These are phyloP conservation scores for Ustilago xerochloae DNA, from an alignment of 1,284 basidiomycete species.

Conservation along the genomic window DNA sequence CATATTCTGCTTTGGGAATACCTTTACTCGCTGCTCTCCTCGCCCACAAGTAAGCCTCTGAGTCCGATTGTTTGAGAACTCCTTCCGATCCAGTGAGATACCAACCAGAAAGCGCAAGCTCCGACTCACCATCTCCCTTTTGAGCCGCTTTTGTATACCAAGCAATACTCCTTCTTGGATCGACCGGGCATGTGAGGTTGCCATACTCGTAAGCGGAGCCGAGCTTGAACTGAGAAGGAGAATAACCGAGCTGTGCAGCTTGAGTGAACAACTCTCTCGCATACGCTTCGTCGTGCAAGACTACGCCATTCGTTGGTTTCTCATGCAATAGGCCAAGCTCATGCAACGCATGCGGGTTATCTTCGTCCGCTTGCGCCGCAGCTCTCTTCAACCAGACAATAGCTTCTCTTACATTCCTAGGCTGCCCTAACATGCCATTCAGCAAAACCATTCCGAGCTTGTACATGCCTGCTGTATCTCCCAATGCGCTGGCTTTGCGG, in stretches of 20 bases:
- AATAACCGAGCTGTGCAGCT: conserved; percentile 92
- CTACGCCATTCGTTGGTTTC: conserved; percentile 57
- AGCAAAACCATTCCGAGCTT: conserved; percentile 96
- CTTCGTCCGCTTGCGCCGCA: conserved; percentile 95
- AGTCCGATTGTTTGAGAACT: conserved; percentile 95
- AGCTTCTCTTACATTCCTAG: conserved; percentile 87
- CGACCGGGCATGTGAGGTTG: conserved; percentile 85
- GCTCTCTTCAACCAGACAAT: conserved; percentile 94
- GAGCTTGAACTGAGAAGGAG: conserved; percentile 92
- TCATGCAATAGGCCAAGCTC: conserved; percentile 95
- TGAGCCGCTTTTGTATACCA: conserved; percentile 99
- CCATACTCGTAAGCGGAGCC: conserved; percentile 97
- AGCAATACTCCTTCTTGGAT: conserved; percentile 90
- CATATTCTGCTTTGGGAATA: conserved; percentile 75
- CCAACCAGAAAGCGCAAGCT: conserved; percentile 96
- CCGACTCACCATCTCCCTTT: conserved; percentile 92
- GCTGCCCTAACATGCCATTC: conserved; percentile 84
- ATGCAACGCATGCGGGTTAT: conserved; percentile 96
- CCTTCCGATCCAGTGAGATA: conserved; percentile 85
- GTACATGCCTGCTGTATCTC: conserved; percentile 99
- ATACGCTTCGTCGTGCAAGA: conserved; percentile 78
- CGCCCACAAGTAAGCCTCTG: conserved; percentile 83
- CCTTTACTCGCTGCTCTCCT: conserved; percentile 70
- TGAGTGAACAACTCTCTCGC: conserved; percentile 90
- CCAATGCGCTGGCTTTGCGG: conserved; percentile 92